Percentiles rank a stretch among this genome's conserved stretches.
Evolutionary conservation across 2,329 filamentous ascomycete genomes (phyloP).

Genomic region (Raffaelea arxii): DNA sequence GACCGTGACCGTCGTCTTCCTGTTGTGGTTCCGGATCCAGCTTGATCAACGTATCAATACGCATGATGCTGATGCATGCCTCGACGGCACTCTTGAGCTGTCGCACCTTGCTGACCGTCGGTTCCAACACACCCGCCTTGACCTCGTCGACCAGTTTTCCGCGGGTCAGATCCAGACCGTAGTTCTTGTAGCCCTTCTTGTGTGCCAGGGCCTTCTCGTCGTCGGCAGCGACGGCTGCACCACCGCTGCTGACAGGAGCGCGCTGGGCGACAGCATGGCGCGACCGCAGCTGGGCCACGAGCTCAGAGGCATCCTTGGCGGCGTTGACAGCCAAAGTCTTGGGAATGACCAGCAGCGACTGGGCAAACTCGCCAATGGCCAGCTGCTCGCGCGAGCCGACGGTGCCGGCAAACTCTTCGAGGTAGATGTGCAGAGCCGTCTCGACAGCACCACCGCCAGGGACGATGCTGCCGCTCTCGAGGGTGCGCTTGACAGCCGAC

Average conservation of each 20-base stretch:
- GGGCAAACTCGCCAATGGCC: slow-evolving; percentile 94
- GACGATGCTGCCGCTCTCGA: slow-evolving; percentile 94
- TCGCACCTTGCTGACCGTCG: slow-evolving; percentile 95
- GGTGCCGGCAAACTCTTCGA: slow-evolving; percentile 96
- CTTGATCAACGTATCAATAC: slow-evolving; percentile 98
- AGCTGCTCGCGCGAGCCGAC: slow-evolving; percentile 96
- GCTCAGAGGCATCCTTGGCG: slow-evolving; percentile 89
- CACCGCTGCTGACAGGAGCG: slow-evolving; percentile 1
- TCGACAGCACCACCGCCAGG: slow-evolving; percentile 94
- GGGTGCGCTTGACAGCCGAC: slow-evolving; percentile 90
- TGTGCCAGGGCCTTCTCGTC: slow-evolving; percentile 83
- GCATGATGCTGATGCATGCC: slow-evolving; percentile 97
- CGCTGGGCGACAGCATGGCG: slow-evolving; percentile 91
- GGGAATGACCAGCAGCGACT: slow-evolving; percentile 86
- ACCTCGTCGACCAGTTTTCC: slow-evolving; percentile 89
- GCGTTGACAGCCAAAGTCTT: slow-evolving; percentile 97
- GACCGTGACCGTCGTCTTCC: slow-evolving; percentile 77
- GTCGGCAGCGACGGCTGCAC: slow-evolving; percentile 30
- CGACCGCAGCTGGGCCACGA: slow-evolving; percentile 89
- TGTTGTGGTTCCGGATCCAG: slow-evolving; percentile 79
- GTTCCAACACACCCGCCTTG: slow-evolving; percentile 91
- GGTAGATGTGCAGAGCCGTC: slow-evolving; percentile 97
- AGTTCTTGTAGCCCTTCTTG: slow-evolving; percentile 98
- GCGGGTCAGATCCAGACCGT: slow-evolving; percentile 81
- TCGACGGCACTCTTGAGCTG: slow-evolving; percentile 98